Evolutionary conservation across 2,329 filamentous ascomycete species (phyloP).

Genomic region (Zasmidium citrigriseum): DNA sequence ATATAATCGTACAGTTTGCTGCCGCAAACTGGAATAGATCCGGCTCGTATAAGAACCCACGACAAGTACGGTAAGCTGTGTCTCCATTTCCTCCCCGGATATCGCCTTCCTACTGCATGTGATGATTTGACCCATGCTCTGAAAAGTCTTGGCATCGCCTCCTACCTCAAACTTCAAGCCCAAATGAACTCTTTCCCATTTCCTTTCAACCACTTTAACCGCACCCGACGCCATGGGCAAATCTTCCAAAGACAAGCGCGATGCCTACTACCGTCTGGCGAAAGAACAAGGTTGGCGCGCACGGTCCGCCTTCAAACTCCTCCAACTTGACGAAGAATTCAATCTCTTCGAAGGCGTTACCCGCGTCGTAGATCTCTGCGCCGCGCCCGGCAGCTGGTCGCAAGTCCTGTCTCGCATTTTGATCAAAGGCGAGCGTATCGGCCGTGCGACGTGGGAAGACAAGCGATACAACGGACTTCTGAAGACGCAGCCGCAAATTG

Average conservation of each 20-base stretch:
- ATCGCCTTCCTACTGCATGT: no score
- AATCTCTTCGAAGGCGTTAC: conserved; percentile 89
- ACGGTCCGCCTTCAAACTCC: conserved; percentile 91
- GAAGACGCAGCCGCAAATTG: background rate
- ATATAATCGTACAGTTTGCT: no score
- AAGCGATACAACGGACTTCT: conserved; percentile 61
- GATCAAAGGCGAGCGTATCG: conserved; percentile 91
- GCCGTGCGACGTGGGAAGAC: conserved; percentile 82
- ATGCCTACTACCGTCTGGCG: conserved; percentile 94
- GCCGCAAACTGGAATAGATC: no score
- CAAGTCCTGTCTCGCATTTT: conserved; percentile 92
- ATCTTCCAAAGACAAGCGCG: conserved; percentile 97
- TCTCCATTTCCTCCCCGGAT: no score
- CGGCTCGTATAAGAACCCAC: no score
- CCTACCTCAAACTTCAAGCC: background rate
- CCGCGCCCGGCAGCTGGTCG: conserved; percentile 94
- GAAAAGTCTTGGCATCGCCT: background rate
- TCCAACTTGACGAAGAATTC: conserved; percentile 96
- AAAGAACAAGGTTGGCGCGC: conserved; percentile 99
- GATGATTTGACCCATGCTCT: background rate
- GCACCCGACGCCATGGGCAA: conserved; percentile 53
- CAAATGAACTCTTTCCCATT: no score
- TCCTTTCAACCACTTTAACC: no score
- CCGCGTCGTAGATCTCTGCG: conserved; percentile 92
- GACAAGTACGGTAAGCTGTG: no score